Conservation (phyloP, 2,329 filamentous ascomycete species). For the Trichoderma sp. region DNA sequence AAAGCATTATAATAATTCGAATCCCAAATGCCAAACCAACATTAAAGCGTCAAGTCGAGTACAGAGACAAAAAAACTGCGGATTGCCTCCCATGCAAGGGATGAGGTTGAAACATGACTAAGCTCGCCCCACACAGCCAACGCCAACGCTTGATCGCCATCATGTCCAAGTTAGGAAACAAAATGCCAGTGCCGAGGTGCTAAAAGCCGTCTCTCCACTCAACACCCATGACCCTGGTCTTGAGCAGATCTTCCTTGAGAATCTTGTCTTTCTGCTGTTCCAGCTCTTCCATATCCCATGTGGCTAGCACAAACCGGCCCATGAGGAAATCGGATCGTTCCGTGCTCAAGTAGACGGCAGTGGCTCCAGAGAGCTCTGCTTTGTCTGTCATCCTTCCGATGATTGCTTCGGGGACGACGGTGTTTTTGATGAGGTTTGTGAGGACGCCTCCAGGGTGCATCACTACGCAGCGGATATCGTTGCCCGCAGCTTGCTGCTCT, state of each 20-base stretch:
- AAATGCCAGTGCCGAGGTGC: neutral
- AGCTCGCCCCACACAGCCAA: neutral
- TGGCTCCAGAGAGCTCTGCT: neutral
- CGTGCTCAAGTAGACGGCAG: neutral
- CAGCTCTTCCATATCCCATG: constrained; percentile 5
- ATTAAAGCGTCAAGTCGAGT: neutral
- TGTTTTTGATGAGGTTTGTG: neutral
- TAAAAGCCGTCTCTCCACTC: neutral
- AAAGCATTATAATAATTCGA: neutral
- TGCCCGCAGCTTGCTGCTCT: neutral
- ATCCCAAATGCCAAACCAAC: neutral
- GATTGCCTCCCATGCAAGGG: neutral
- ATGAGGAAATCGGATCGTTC: neutral
- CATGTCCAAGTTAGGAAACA: neutral
- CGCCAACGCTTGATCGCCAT: neutral
- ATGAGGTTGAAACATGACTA: constrained; percentile 17
- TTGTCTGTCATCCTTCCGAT: neutral
- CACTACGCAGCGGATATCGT: neutral
- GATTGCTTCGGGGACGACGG: neutral
- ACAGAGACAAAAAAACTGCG: neutral
- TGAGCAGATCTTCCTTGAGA: neutral
- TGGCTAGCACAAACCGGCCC: neutral
- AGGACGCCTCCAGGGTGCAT: neutral
- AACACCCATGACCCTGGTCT: neutral
- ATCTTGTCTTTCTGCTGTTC: neutral